phyloP scores from a whole-genome alignment of 2,329 filamentous ascomycete species.

The Fusarium sp. region DNA sequence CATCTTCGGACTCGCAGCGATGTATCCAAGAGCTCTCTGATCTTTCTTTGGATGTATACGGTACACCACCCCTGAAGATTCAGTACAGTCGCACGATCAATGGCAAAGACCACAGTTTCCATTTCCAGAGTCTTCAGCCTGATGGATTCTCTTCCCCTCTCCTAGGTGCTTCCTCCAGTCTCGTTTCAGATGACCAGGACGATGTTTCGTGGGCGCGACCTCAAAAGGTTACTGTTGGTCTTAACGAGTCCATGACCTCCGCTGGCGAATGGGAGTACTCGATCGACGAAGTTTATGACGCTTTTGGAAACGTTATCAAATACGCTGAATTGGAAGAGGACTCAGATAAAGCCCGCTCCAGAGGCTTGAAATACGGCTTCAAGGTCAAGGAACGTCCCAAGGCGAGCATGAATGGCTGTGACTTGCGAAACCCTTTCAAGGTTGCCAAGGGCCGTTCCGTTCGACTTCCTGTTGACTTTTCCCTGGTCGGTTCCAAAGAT shows the following conservation, averaged over 20 bases:
- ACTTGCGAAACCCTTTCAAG: slow-evolving; percentile 82
- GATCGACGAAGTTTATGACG: slow-evolving; percentile 92
- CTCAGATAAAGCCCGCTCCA: slow-evolving; percentile 70
- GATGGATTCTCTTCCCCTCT: slow-evolving; percentile 86
- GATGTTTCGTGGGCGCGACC: slow-evolving; percentile 85
- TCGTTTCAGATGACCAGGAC: slow-evolving; percentile 71
- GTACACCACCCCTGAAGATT: slow-evolving; percentile 91
- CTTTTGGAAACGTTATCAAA: slow-evolving; percentile 84
- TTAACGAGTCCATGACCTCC: slow-evolving; percentile 88
- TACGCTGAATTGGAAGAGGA: slow-evolving; percentile 78
- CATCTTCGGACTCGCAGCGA: slow-evolving; percentile 70
- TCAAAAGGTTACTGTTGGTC: slow-evolving; percentile 79
- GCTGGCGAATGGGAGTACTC: slow-evolving; percentile 89
- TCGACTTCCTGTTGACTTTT: slow-evolving; percentile 78
- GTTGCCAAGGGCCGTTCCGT: slow-evolving; percentile 79
- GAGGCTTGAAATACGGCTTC: slow-evolving; percentile 80
- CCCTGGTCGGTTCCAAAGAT: slow-evolving; percentile 67
- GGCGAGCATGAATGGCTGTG: slow-evolving; percentile 78
- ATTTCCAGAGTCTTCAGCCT: slow-evolving; percentile 93
- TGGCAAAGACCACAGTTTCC: slow-evolving; percentile 82
- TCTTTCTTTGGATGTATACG: slow-evolving; percentile 83
- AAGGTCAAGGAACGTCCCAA: slow-evolving; percentile 87
- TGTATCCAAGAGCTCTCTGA: slow-evolving; percentile 92
- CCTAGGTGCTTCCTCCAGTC: slow-evolving; percentile 68
- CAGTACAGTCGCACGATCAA: slow-evolving; percentile 93